Conservation (phyloP, 2,329 filamentous ascomycete species). For the Aspergillus udagawae region DNA sequence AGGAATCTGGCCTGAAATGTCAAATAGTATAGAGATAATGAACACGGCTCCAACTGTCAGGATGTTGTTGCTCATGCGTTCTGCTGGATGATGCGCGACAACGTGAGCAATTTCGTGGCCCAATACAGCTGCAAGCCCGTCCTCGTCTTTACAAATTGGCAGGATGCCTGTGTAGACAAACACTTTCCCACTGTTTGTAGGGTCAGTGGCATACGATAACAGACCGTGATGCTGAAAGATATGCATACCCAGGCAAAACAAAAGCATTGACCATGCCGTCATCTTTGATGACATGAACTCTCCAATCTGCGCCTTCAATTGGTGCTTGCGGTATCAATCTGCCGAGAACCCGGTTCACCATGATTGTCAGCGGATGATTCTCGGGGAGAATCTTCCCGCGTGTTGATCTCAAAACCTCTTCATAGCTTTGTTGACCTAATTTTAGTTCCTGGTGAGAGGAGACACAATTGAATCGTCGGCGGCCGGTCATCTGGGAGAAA, state of each 20-base stretch:
- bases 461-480: conserved; percentile 57
- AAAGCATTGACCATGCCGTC: conserved; percentile 54
- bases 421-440: conserved; percentile 43
- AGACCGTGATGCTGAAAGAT: not conserved
- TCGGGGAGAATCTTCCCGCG: conserved; percentile 47
- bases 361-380: conserved; percentile 44
- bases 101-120: conserved; percentile 64
- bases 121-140: conserved; percentile 58
- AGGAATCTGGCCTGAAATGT: conserved; percentile 36
- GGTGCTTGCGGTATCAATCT: conserved; percentile 52
- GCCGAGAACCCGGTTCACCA: conserved; percentile 51
- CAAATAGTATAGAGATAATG: conserved; percentile 32
- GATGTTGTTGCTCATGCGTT: conserved; percentile 49
- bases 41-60: conserved; percentile 28
- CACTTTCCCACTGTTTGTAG: conserved; percentile 50
- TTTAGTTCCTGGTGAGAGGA: conserved; percentile 43
- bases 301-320: conserved; percentile 48
- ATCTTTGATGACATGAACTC: conserved; percentile 56
- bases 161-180: conserved; percentile 63
- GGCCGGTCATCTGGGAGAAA: conserved; percentile 45
- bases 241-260: conserved; percentile 54
- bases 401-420: conserved; percentile 46
- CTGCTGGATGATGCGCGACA: conserved; percentile 53
- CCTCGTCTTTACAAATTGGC: conserved; percentile 52
- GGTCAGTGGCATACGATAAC: conserved; percentile 1